Evolutionary conservation across 345 rosid species (phyloP).

Genomic region (Lagerstroemia speciosa): DNA sequence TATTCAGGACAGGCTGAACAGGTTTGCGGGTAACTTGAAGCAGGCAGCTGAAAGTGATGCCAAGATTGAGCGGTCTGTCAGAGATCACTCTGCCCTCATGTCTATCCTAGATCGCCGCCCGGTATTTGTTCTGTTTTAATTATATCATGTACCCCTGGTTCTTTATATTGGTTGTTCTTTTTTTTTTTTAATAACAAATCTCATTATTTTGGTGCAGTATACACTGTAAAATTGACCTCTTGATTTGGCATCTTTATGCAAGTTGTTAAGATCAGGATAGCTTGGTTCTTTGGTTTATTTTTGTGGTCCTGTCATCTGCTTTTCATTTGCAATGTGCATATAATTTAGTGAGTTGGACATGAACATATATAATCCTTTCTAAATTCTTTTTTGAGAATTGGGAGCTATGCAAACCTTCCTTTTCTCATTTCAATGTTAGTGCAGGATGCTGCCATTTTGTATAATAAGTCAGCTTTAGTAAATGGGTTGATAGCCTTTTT

Average conservation of each 20-base stretch:
- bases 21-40: conserved; percentile 91
- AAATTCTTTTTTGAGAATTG: not conserved
- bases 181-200: not conserved
- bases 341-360: not conserved
- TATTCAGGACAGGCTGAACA: conserved; percentile 84
- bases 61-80: conserved; percentile 85
- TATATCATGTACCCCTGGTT: not conserved
- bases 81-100: conserved; percentile 73
- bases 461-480: not conserved
- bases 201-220: not conserved
- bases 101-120: conserved; percentile 87
- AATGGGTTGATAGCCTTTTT: not conserved
- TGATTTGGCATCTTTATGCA: not conserved
- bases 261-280: not conserved
- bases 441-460: not conserved
- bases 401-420: not conserved
- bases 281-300: not conserved
- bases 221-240: not conserved
- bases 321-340: not conserved
- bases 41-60: conserved; percentile 97
- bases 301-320: not conserved
- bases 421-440: not conserved
- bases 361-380: not conserved
- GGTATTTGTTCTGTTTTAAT: conserved; percentile 28
- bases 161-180: conserved; percentile 1